Conservation (phyloP, 495 filamentous ascomycete genomes). For the Cryomyces minteri region DNA sequence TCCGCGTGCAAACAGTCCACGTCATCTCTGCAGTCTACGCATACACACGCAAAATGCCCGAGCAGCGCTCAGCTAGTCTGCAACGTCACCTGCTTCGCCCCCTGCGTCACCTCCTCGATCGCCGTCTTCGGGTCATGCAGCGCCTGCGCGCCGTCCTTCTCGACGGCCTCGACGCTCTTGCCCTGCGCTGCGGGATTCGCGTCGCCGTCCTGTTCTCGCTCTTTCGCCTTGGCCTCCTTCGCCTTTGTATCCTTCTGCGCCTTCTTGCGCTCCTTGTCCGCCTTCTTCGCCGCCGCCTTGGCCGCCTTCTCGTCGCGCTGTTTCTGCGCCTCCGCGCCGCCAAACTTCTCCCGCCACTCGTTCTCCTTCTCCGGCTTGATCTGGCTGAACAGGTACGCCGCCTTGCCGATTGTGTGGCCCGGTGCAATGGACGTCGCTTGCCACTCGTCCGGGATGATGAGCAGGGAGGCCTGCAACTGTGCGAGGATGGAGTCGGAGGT, state of each 20-base stretch:
- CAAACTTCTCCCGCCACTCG: conserved; percentile 65
- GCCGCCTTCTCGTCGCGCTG: conserved; percentile 41
- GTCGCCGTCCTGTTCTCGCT: conserved; percentile 6
- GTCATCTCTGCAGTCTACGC: too few species aligned
- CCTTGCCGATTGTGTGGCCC: conserved; percentile 64
- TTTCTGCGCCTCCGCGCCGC: conserved; percentile 45
- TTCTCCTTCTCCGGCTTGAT: conserved; percentile 66
- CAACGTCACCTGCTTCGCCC: conserved; percentile 20
- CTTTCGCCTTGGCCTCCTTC: conserved; percentile 9
- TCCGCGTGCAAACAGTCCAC: too few species aligned
- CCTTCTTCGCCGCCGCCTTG: conserved; percentile 31
- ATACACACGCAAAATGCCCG: too few species aligned
- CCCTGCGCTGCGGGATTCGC: background rate
- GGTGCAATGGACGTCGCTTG: conserved; percentile 37
- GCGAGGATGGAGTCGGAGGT: conserved; percentile 51
- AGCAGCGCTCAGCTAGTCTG: conserved; percentile 12
- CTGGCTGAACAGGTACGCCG: conserved; percentile 56
- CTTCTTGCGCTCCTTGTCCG: conserved; percentile 32
- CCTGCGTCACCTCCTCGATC: conserved; percentile 21
- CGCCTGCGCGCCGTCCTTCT: conserved; percentile 7
- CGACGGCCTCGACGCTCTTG: conserved; percentile 9
- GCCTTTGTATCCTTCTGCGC: conserved; percentile 29
- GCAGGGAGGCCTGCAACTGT: conserved; percentile 46
- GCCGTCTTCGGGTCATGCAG: conserved; percentile 6
- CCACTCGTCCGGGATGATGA: conserved; percentile 53